Conservation (phyloP, 768 basidiomycete genomes). For the Tylopilus rubrobrunneus region DNA sequence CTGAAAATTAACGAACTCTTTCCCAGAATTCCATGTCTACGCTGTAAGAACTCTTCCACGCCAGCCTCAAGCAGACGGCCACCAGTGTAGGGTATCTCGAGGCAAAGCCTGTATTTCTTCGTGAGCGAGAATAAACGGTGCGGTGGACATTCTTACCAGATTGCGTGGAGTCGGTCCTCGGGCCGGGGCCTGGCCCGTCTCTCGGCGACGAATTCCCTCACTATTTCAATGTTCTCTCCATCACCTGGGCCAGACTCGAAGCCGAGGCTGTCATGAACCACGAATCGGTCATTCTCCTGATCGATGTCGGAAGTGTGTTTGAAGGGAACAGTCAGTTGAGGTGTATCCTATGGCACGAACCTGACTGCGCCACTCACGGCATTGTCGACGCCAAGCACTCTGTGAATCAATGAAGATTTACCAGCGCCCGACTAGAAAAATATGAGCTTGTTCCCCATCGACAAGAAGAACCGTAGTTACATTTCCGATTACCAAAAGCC, state of each 20-base stretch:
- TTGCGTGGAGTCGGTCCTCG: constrained; percentile 11
- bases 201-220: constrained; percentile 2
- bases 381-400: constrained; percentile 9
- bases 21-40: constrained; percentile 6
- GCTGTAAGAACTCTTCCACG: constrained; percentile 7
- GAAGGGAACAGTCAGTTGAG: not conserved
- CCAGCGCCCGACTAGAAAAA: constrained; percentile 13
- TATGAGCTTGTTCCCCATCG: not conserved
- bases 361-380: constrained; percentile 5
- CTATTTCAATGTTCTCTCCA: not conserved
- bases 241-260: constrained; percentile 17
- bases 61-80: constrained; percentile 15
- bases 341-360: not conserved
- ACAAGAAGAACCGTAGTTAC: not conserved
- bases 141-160: constrained; percentile 4
- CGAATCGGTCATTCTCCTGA: constrained; percentile 10
- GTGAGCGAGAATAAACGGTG: not conserved
- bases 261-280: constrained; percentile 17
- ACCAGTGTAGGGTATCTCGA: constrained; percentile 12
- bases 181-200: constrained; percentile 1
- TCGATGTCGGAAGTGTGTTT: constrained; percentile 14
- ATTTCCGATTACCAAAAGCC: constrained; percentile 17
- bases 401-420: constrained; percentile 11
- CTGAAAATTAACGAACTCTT: too few relatives aligned
- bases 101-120: constrained; percentile 9